Evolutionary conservation across 768 basidiomycete genomes (phyloP).

Genomic region (Leucocoprinus sp.): DNA sequence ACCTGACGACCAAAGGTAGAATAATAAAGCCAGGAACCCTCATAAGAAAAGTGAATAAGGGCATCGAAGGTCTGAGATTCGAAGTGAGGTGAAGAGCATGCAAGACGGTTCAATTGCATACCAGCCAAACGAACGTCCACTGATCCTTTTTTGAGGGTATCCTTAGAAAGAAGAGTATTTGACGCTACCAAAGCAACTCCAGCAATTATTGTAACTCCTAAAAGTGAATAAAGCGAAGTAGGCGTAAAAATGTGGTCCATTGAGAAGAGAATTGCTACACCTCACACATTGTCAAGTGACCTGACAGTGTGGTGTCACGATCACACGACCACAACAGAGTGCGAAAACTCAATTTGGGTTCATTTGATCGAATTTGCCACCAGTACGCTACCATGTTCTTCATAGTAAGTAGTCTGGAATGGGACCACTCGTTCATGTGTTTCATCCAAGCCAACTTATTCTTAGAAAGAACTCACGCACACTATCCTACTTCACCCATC

Average conservation of each 20-base stretch:
- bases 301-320: too few species aligned
- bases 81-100: background rate
- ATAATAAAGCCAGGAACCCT: conserved; percentile 74
- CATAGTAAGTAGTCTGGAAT: conserved; percentile 46
- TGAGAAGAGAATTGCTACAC: background rate
- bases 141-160: conserved; percentile 56
- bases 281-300: background rate
- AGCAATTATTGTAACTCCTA: conserved; percentile 45
- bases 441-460: conserved; percentile 7
- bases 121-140: conserved; percentile 74
- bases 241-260: conserved; percentile 19
- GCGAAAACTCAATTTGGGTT: too few species aligned
- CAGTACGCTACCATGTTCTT: conserved; percentile 48
- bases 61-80: conserved; percentile 62
- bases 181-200: conserved; percentile 45
- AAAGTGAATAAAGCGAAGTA: conserved; percentile 59
- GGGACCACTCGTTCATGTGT: background rate
- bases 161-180: conserved; percentile 51
- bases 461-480: conserved; percentile 93
- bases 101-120: conserved; percentile 23
- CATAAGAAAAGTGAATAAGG: conserved; percentile 70
- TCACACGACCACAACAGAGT: too few species aligned
- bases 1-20: conserved; percentile 70
- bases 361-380: background rate
- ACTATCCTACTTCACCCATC: conserved; percentile 96